Evolutionary conservation across 352 stramenopile species (phyloP).

Genomic region (Globisporangium recalcitrans): DNA sequence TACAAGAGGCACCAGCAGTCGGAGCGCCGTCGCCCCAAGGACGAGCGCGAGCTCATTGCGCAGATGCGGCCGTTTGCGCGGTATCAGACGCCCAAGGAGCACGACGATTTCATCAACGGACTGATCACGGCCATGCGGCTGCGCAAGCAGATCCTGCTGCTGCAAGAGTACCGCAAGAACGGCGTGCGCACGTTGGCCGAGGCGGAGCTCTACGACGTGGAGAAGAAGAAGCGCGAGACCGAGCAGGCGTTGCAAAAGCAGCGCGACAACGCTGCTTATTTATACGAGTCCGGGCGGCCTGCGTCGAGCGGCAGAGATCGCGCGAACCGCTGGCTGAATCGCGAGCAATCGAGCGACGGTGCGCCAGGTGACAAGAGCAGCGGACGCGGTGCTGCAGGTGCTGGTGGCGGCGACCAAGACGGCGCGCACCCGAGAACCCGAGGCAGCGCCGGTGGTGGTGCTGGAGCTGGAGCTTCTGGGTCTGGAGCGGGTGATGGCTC

Average conservation of each 20-base stretch:
- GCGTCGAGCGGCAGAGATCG: conserved; percentile 53
- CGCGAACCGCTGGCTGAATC: conserved; percentile 62
- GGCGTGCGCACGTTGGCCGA: conserved; percentile 92
- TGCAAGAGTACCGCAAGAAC: conserved; percentile 95
- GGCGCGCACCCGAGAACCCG: conserved; percentile 14
- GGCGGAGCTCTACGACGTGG: conserved; percentile 92
- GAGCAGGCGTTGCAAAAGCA: conserved; percentile 88
- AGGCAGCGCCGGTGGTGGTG: conserved; percentile 9
- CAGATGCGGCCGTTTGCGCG: conserved; percentile 94
- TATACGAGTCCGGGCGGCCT: conserved; percentile 72
- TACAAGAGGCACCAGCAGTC: conserved; percentile 93
- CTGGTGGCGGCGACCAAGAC: conserved; percentile 17
- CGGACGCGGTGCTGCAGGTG: not conserved
- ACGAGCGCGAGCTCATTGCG: conserved; percentile 93
- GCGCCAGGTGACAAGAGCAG: conserved; percentile 6
- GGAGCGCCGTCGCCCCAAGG: conserved; percentile 87
- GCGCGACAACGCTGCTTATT: conserved; percentile 80
- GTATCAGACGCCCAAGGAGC: conserved; percentile 91
- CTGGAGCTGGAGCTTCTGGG: not conserved
- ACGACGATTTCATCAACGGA: conserved; percentile 91
- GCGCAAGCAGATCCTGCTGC: conserved; percentile 93
- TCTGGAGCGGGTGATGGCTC: conserved; percentile 7
- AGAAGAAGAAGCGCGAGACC: conserved; percentile 91
- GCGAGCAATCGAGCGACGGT: conserved; percentile 37
- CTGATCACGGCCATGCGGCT: conserved; percentile 89